phyloP scores from a whole-genome alignment of 2,329 filamentous ascomycete species.

The Ascochyta fabae region DNA sequence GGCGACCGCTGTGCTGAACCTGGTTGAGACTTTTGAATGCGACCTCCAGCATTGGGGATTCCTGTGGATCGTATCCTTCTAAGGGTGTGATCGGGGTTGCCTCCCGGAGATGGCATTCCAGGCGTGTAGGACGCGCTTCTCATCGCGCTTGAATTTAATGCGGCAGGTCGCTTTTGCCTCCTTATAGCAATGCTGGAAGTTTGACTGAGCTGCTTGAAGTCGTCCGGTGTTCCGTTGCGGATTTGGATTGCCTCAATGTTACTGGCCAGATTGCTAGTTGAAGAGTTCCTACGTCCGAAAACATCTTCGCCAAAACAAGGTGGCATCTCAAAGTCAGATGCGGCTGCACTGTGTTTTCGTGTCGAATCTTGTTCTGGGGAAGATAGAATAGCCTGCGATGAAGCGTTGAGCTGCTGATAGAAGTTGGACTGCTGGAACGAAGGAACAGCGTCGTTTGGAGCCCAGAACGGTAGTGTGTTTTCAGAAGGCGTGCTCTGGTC shows the following conservation, averaged over 20 bases:
- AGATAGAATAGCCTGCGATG: constrained; percentile 45
- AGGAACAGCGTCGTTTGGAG: constrained; percentile 26
- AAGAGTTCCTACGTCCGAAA: constrained; percentile 47
- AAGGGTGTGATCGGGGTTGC: constrained; percentile 48
- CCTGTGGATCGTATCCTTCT: constrained; percentile 58
- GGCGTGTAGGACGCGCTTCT: constrained; percentile 53
- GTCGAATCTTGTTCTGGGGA: constrained; percentile 40
- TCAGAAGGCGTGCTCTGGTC: constrained; percentile 42
- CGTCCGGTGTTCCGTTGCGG: constrained; percentile 42
- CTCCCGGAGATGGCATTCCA: constrained; percentile 50
- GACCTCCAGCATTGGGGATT: constrained; percentile 52
- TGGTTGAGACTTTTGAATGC: constrained; percentile 54
- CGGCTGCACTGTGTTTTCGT: constrained; percentile 38
- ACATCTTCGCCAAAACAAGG: constrained; percentile 42
- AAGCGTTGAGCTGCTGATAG: constrained; percentile 47
- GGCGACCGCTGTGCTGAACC: constrained; percentile 58
- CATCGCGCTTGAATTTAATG: constrained; percentile 48
- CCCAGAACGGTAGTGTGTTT: constrained; percentile 41
- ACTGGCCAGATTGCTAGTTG: constrained; percentile 48
- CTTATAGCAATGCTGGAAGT: constrained; percentile 52
- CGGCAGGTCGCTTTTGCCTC: constrained; percentile 51
- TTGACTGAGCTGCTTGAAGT: constrained; percentile 47
- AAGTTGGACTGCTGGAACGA: constrained; percentile 37
- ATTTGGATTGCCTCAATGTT: constrained; percentile 50
- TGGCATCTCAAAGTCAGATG: constrained; percentile 42